phyloP scores from a whole-genome alignment of 1,284 basidiomycete genomes.

The Moniliella sp. region DNA sequence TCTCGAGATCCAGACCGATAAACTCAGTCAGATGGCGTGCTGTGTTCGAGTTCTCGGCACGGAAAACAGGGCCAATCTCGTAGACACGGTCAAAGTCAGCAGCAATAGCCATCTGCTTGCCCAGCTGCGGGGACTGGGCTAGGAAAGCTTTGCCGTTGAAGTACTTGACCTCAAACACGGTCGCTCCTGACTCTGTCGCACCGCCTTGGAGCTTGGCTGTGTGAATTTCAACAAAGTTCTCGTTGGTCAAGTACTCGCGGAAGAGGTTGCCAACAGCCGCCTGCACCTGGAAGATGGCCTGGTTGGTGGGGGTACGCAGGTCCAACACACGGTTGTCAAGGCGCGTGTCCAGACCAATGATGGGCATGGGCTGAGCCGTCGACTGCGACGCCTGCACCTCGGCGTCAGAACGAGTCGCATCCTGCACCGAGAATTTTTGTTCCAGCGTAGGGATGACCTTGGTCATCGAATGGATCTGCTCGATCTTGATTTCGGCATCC shows the following conservation, averaged over 20 bases:
- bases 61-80: conserved; percentile 80
- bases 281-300: conserved; percentile 82
- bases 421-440: conserved; percentile 78
- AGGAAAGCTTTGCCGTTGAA: conserved; percentile 90
- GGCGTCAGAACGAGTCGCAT: conserved; percentile 63
- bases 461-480: conserved; percentile 64
- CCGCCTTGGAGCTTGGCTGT: conserved; percentile 91
- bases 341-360: conserved; percentile 48
- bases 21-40: conserved; percentile 97
- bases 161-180: conserved; percentile 91
- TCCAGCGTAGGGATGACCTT: conserved; percentile 42
- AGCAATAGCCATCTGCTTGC: conserved; percentile 97
- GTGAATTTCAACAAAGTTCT: conserved; percentile 81
- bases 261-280: conserved; percentile 70
- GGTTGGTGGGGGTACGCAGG: conserved; percentile 78
- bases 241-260: conserved; percentile 55
- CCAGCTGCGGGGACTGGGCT: conserved; percentile 85
- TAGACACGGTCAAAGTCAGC: conserved; percentile 94
- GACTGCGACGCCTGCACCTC: conserved; percentile 43
- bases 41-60: conserved; percentile 92
- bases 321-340: conserved; percentile 88
- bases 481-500: conserved; percentile 69
- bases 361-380: conserved; percentile 26
- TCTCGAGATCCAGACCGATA: conserved; percentile 93
- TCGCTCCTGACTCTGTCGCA: conserved; percentile 83